Evolutionary conservation across 345 rosid species (phyloP), one percentile per base, ranked within the genome.

Genomic region (Reutealis trisperma): DNA sequence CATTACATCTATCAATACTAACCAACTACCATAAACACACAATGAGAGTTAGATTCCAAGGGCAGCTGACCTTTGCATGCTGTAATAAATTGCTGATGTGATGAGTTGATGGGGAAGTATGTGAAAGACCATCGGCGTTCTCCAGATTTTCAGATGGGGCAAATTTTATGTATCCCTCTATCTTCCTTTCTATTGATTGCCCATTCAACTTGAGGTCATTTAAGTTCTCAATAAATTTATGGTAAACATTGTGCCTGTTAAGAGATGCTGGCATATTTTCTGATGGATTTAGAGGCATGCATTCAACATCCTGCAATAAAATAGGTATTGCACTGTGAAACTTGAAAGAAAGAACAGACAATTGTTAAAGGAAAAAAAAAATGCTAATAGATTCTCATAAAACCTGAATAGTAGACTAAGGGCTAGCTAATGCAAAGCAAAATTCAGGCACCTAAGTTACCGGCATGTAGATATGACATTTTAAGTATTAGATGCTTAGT

Each of bases 211-310:
- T 90, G 80, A 81, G 82, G 74, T 87, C 94, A 54, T 78, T 86
- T 60, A 81, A 63, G 77, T 83, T 85, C 80, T 85, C 90, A 73
- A 80, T 61, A 74, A 77, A 83, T 85, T 83, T 84, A 74, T 80
- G 79, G 57, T 83, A 79, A 78, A 77, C 67, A 85, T 69, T 83
- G 58, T 83, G 89, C 75, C 83, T 86, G 51, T 75, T 83, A 75
- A 92, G 88, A 79, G 97, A 89, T 77, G 92, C 88, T 47, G 94
- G 97, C 89, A 90, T 78, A 76, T 89, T 92, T 82, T 90, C 94
- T 78, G 77, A 49, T 6, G 85, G 90, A 84, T 89, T 88, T 79
- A 81, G 79, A 62, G 97, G 94, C 97, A 92, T 90, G 89, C 94
- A 92, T 83, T 92, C 90, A 71, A 85, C 86, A 84, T 92, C 97